phyloP scores from a whole-genome alignment of 352 stramenopile species.

The Pythium aristosporum region DNA sequence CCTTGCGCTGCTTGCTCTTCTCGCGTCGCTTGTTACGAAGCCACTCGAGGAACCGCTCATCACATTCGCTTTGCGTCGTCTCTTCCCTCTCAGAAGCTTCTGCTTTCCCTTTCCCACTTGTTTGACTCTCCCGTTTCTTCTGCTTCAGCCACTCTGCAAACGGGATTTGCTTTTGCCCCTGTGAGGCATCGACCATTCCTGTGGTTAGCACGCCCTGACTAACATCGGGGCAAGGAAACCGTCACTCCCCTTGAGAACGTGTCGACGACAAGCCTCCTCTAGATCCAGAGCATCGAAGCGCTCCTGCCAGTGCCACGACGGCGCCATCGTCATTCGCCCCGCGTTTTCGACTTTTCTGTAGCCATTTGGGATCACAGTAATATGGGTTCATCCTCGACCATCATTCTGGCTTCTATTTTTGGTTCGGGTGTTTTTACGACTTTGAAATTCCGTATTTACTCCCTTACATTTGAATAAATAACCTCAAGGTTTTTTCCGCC shows the following conservation, averaged over 20 bases:
- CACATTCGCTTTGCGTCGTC: conserved; percentile 26
- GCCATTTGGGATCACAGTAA: conserved; percentile 9
- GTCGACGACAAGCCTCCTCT: conserved; percentile 39
- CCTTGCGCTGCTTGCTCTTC: conserved; percentile 21
- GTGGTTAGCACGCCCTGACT: background rate
- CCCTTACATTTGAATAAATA: conserved; percentile 8
- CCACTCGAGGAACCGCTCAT: conserved; percentile 44
- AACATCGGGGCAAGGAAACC: background rate
- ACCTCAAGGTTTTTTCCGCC: conserved; percentile 29
- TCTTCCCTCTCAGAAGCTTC: conserved; percentile 1
- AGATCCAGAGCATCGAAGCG: conserved; percentile 36
- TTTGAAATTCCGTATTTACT: conserved; percentile 8
- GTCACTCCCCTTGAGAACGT: conserved; percentile 50
- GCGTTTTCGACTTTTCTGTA: conserved; percentile 5
- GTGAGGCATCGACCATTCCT: background rate
- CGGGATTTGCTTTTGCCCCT: conserved; percentile 50
- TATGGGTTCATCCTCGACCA: conserved; percentile 15
- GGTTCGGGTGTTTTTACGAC: conserved; percentile 11
- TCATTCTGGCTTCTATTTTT: conserved; percentile 16
- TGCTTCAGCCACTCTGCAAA: conserved; percentile 45
- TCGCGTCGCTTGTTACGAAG: conserved; percentile 32
- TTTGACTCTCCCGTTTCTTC: conserved; percentile 10
- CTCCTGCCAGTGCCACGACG: conserved; percentile 70
- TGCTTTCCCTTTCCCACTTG: no score
- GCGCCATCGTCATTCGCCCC: conserved; percentile 1